Evolutionary conservation across 768 basidiomycete species (phyloP), one percentile per base, ranked within the genome.

Genomic region (Trametes meyenii): DNA sequence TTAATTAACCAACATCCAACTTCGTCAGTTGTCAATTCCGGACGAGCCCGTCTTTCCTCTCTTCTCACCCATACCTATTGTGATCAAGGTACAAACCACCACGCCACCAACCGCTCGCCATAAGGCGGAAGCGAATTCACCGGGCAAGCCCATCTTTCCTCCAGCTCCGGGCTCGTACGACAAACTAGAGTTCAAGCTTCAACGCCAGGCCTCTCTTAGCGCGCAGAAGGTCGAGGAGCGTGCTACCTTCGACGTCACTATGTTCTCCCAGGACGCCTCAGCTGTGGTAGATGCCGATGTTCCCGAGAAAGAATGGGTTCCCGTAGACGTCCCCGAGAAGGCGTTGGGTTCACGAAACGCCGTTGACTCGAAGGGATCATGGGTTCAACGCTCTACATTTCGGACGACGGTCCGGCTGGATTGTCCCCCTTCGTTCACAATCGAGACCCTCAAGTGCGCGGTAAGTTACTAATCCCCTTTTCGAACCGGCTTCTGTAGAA

Each of bases 51-150:
- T 46, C 3, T 58, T 59, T 10, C 69, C 69, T 0, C 50, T 69
- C 4, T 59, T 53, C 49, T 63, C 61, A n/a, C 54, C 62, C 10
- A 66, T 70, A 23, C 69, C 69, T 5, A 62, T 67, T 49, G 51
- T 52, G 5, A 48, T 69, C 17, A 53, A 58, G 8, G 24, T 70
- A 21, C 36, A 53, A 23, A 69, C 66, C 13, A 49, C 52, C 21
- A 49, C 63, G 21, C 60, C 67, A 36, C 58, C 63, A 2, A 13
- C 52, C 21, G 44, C 53, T 5, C 61, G 55, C 6, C 38, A 49
- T 12, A 46, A 50, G 19, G 63, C 49, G 2, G 50, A 45, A 17
- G 61, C 51, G 36, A 39, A 42, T 16, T 43, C 58, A 24, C 55
- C 53, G 0, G 50, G 43, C 16, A 62, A 63, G 57, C 48, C 55